Conservation (phyloP, 2,329 filamentous ascomycete genomes). For the Alternaria triticina region DNA sequence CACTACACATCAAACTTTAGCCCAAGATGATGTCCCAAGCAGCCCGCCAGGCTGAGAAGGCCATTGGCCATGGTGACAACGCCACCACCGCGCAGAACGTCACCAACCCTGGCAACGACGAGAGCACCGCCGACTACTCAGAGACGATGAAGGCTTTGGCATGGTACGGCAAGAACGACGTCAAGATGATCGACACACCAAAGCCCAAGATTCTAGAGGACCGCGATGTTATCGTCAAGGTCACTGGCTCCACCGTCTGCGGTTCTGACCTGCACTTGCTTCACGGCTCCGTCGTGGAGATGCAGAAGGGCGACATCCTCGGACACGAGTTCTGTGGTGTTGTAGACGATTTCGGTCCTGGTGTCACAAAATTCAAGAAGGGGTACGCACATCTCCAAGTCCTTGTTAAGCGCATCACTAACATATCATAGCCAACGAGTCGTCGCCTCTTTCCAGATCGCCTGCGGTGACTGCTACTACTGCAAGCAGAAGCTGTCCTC, state of each 20-base stretch:
- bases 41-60: conserved; percentile 71
- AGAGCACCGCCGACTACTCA: conserved; percentile 52
- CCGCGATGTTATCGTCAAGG: conserved; percentile 78
- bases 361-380: conserved; percentile 52
- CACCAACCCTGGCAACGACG: conserved; percentile 61
- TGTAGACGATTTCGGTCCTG: conserved; percentile 55
- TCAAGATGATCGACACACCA: conserved; percentile 72
- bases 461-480: conserved; percentile 72
- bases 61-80: conserved; percentile 70
- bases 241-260: conserved; percentile 71
- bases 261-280: conserved; percentile 67
- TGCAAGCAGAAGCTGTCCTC: conserved; percentile 80
- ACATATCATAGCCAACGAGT: conserved; percentile 61
- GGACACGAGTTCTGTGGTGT: conserved; percentile 61
- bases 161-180: conserved; percentile 83
- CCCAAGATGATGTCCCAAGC: conserved; percentile 54
- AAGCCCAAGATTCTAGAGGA: conserved; percentile 76
- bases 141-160: conserved; percentile 79
- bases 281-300: conserved; percentile 55
- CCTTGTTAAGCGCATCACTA: conserved; percentile 6
- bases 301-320: conserved; percentile 59
- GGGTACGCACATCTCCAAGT: conserved; percentile 31
- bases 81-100: conserved; percentile 73
- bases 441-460: conserved; percentile 87
- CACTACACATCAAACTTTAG: conserved; percentile 9